Conservation (phyloP, 352 stramenopile species). For the Saprolegnia parasitica region DNA sequence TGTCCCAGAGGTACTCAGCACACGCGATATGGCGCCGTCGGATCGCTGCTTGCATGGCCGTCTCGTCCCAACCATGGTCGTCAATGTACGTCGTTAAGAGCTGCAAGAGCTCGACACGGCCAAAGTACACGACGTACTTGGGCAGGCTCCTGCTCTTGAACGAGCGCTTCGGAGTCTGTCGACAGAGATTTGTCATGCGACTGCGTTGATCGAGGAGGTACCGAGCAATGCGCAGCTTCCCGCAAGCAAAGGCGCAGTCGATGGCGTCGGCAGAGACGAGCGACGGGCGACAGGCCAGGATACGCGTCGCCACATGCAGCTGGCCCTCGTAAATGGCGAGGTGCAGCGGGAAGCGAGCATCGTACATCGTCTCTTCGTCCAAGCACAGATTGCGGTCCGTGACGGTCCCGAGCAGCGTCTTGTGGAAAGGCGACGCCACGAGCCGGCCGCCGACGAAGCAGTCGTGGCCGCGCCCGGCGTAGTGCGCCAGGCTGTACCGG, state of each 20-base stretch:
- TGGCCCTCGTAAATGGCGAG: slow-evolving; percentile 23
- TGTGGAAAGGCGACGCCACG: background rate
- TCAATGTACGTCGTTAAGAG: background rate
- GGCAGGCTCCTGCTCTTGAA: background rate
- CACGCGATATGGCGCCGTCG: background rate
- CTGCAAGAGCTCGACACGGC: background rate
- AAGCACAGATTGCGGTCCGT: slow-evolving; percentile 6
- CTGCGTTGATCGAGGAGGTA: slow-evolving; percentile 5
- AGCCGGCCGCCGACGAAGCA: background rate
- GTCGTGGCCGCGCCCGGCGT: background rate
- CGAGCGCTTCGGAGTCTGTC: background rate
- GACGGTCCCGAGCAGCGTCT: background rate
- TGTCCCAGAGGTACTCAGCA: background rate
- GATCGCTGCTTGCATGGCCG: background rate
- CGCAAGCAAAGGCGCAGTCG: background rate
- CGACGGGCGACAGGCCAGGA: background rate
- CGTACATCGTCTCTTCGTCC: background rate
- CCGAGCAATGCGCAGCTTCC: slow-evolving; percentile 9
- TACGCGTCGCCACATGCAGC: background rate
- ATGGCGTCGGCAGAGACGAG: slow-evolving; percentile 6
- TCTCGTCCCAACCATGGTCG: background rate
- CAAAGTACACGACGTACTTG: background rate
- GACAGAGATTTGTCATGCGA: background rate
- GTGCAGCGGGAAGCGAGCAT: slow-evolving; percentile 16
- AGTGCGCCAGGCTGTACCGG: background rate